These are phyloP conservation scores for Colletotrichum plurivorum DNA, from an alignment of 2,329 filamentous ascomycete species.

Conservation along the genomic window DNA sequence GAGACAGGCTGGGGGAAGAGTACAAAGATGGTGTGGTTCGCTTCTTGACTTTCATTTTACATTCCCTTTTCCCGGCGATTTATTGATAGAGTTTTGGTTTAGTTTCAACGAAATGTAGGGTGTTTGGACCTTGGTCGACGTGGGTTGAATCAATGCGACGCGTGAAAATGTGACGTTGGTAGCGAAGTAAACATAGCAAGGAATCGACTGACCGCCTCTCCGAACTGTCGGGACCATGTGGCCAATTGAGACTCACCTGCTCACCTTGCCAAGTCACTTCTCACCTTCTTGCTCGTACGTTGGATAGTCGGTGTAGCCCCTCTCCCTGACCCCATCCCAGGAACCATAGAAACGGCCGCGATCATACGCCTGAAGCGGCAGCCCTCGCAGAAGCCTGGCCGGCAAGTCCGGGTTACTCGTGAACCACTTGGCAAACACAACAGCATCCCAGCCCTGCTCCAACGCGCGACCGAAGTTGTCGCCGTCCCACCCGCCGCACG, in stretches of 20 bases:
- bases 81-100: conserved; percentile 3
- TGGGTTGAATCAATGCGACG: too few relatives aligned
- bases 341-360: conserved; percentile 53
- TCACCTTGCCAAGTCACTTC: not conserved
- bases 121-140: not conserved
- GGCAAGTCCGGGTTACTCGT: conserved; percentile 62
- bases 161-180: not conserved
- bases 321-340: conserved; percentile 42
- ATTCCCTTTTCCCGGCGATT: not conserved
- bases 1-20: not conserved
- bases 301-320: conserved; percentile 54
- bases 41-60: conserved; percentile 37
- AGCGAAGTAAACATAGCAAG: too few relatives aligned
- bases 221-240: too few relatives aligned
- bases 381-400: conserved; percentile 55
- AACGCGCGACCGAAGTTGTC: conserved; percentile 46
- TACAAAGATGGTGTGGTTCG: conserved; percentile 29
- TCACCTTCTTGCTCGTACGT: conserved; percentile 37
- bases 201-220: too few relatives aligned
- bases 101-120: not conserved
- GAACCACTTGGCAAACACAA: conserved; percentile 61
- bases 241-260: too few relatives aligned
- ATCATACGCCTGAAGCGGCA: conserved; percentile 55
- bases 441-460: conserved; percentile 49
- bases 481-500: conserved; percentile 45